Evolutionary conservation across 352 stramenopile genomes (phyloP), one percentile per base, ranked within the genome.

Genomic region (Phytophthora nicotianae): DNA sequence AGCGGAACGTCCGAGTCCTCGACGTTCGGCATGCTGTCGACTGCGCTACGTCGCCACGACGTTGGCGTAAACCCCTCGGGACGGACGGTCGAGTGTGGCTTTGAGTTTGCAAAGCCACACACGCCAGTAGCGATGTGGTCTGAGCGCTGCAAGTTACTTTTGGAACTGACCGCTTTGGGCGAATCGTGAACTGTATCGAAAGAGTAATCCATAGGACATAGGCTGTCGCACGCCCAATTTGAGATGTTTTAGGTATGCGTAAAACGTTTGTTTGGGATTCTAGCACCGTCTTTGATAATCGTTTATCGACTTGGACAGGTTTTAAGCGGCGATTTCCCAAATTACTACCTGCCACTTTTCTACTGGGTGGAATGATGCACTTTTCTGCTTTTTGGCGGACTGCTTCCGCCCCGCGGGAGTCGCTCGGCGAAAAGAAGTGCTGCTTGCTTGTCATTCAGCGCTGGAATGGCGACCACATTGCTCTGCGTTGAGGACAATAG

Each of bases 1-100:
- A 72, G 57, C 50, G 68, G 68, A 29, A 72, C 62, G 27, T 72
- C 57, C 13, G 35, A 8, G 33, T 67, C 53, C 57, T 66, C 49
- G 38, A 48, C 41, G 35, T 55, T 63, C 48, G 62, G 62, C 62
- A 75, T 72, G 29, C 16, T 46, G 26, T 43, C 55, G 47, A 60
- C 55, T 58, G 45, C n/a, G 35, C 35, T 57, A 50, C 62, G 64
- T 69, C 54, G 46, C 54, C 46, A 66, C 65, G 62, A 69, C 53
- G 65, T 51, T 67, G 57, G 57, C 57, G 63, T 71, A 71, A 67
- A 59, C 63, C 48, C n/a, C 8, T 9, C 9, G 49, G 24, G 49
- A 5, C 9, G 24, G 23, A 20, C n/a, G 35, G 14, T 53, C 35
- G 32, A 29, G 27, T 24, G 46, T 48, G 52, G 14, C 40, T 43